phyloP scores from a whole-genome alignment of 768 basidiomycete genomes.

The Suillus alpinus region DNA sequence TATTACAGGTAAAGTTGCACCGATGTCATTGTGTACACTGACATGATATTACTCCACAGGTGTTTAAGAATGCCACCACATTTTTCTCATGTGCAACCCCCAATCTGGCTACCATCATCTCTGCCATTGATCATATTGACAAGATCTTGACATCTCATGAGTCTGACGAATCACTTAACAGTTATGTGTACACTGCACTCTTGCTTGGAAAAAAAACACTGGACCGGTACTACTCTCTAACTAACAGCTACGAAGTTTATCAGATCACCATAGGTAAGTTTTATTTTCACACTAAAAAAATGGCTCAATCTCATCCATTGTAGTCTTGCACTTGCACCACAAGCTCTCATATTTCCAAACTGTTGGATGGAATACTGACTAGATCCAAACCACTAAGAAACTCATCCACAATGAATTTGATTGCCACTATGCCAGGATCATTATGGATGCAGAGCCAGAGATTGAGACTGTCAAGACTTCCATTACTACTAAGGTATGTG shows the following conservation, averaged over 20 bases:
- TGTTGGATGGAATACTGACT: constrained; percentile 24
- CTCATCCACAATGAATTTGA: constrained; percentile 20
- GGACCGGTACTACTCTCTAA: constrained; percentile 32
- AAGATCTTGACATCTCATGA: constrained; percentile 1
- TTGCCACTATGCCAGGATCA: neutral
- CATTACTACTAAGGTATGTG: neutral
- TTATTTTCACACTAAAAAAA: neutral
- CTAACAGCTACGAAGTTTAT: constrained; percentile 30
- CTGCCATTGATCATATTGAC: constrained; percentile 32
- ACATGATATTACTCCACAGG: neutral
- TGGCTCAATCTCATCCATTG: neutral
- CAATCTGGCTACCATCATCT: constrained; percentile 27
- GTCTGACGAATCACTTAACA: neutral
- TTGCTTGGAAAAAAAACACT: constrained; percentile 24
- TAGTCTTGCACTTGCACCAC: constrained; percentile 34
- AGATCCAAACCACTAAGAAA: constrained; percentile 26
- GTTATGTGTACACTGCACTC: constrained; percentile 22
- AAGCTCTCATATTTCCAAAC: constrained; percentile 34
- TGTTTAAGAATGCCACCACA: constrained; percentile 3
- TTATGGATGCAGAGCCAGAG: neutral
- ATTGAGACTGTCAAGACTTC: neutral
- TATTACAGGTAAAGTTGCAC: constrained; percentile 19
- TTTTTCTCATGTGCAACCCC: constrained; percentile 21
- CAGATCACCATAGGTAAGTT: constrained; percentile 33
- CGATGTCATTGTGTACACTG: neutral